A percentile compares a stretch with the other conserved stretches of the same genome.
Conservation (phyloP, 352 stramenopile species). For the Phytophthora meadii region DNA sequence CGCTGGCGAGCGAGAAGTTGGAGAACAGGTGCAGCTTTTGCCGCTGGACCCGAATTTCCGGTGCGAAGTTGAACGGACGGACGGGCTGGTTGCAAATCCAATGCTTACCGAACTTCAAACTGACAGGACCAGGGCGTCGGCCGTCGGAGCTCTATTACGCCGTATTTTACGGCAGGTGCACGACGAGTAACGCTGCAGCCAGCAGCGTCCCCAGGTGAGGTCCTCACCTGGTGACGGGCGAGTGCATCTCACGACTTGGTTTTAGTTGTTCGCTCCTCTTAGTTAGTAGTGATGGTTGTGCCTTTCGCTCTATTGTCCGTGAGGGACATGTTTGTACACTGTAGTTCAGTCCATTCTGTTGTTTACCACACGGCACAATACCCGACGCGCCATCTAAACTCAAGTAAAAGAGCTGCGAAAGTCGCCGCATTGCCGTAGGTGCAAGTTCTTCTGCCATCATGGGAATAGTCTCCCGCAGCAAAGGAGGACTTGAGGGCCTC, state of each 20-base stretch:
- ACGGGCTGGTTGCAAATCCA: slow-evolving; percentile 29
- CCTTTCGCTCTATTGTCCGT: too few species aligned
- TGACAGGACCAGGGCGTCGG: slow-evolving; percentile 22
- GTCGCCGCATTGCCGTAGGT: slow-evolving; percentile 14
- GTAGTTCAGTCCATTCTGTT: slow-evolving; percentile 7
- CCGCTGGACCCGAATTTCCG: slow-evolving; percentile 9
- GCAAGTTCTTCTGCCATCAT: slow-evolving; percentile 13
- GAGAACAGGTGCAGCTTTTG: slow-evolving; percentile 8
- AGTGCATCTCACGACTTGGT: slow-evolving; percentile 11
- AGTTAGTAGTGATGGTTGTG: not conserved
- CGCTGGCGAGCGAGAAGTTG: not conserved
- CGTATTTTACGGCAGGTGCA: slow-evolving; percentile 20
- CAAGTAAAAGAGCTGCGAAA: slow-evolving; percentile 9
- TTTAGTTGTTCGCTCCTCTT: not conserved
- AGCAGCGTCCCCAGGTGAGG: not conserved
- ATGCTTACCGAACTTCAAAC: slow-evolving; percentile 29
- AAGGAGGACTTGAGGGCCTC: too few species aligned
- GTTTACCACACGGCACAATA: slow-evolving; percentile 5
- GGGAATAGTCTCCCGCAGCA: slow-evolving; percentile 14
- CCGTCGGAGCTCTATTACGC: slow-evolving; percentile 17
- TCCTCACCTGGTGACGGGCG: too few species aligned
- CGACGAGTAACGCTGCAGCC: slow-evolving; percentile 3
- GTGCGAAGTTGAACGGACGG: slow-evolving; percentile 24
- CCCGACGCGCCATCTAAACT: not conserved
- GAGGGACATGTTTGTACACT: not conserved